Evolutionary conservation across 2,329 filamentous ascomycete species (phyloP), one percentile per base, ranked within the genome.

Genomic region (Trichoderma afroharzianum): DNA sequence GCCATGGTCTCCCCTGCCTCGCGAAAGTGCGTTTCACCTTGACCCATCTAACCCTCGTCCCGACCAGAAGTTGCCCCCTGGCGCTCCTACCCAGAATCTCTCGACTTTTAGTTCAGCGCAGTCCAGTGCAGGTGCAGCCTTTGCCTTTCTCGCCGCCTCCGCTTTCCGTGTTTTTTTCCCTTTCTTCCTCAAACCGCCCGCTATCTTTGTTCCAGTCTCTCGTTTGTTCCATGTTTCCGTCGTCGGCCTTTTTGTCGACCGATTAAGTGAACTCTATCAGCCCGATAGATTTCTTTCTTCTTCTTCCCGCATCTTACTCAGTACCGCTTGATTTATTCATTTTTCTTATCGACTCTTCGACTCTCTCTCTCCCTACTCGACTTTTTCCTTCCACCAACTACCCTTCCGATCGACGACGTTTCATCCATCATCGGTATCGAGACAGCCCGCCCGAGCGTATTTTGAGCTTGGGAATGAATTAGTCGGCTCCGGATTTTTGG

Each of bases 41-140:
- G 70, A 62, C 63, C 70, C 70, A 71, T 71, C 70, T 21, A 68
- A 68, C 57, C 70, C 63, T 71, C 70, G 55, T 63, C 63, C 70
- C 63, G 47, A 63, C 70, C 55, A 68, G 57, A 68, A 64, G 21
- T 43, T 26, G 47, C 68, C 68, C 68, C 68, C 62, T 71, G 68
- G 68, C 62, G 61, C 61, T 32, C 36, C 32, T 47, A 47, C 32
- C 61, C 53, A 43, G 61, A 53, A 58, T 63, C 68, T 64, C 53
- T 64, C 53, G 36, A 70, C 68, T 63, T 30, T 30, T 61, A 39
- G 47, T 53, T 55, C 53, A 39, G 39, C n/a, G n/a, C 39, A 69
- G 50, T 36, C 33, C 33, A 36, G 33, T 36, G 33, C 33, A 36
- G 33, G 33, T 36, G 33, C 33, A 36, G 33, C 33, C 33, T 36